Base-by-base conservation (phyloP, 176 grass and related monocot genomes). In the Oryza brachyantha region DNA sequence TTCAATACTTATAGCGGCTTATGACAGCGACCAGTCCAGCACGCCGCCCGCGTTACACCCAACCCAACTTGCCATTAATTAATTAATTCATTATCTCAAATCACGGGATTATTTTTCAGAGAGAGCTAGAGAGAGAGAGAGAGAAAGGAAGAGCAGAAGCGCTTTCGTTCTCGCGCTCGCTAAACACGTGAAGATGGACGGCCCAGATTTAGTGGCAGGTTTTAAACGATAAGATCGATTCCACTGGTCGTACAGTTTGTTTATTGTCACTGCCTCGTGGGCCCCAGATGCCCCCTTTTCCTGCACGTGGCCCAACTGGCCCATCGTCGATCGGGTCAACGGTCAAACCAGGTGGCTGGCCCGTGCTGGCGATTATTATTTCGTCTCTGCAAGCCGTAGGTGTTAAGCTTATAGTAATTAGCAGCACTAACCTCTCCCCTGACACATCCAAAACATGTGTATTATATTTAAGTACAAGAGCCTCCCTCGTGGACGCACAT, bases 171-270 rank as follows among this genome's bases (percentile, higher is more conserved):
- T 32, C 31, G 31, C 69, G n/a, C 69, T 83, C 75, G 68, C 69
- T 17, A 42, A 84, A 75, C 86, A 80, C 81, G 81, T 84, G 86
- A 75, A 13, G 4, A 39, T 22, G 81, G 76, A 80, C 81, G 86
- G 70, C 34, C 14, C 19, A 10, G 67, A 83, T 80, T 74, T 69
- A 64, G 19, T 0, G 25, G 19, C 86, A 88, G 86, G 86, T 79
- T 59, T 88, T 42, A 75, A 88, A 88, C 76, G 81, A 75, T 88
- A 52, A 71, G 66, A 70, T 50, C 55, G 29, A 14, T 39, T 35
- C 78, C 39, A 17, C 10, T 1, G 3, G 0, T 12, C 14, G 12
- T 50, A 16, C 19, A 19, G 5, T 19, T 50, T 7, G 14, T 52
- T 52, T 19, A 6, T 19, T 5, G n/a, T 52, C 48, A 21, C 79